Base-by-base conservation (phyloP, 495 filamentous ascomycete genomes). In the Pseudotulostoma volvatum region DNA sequence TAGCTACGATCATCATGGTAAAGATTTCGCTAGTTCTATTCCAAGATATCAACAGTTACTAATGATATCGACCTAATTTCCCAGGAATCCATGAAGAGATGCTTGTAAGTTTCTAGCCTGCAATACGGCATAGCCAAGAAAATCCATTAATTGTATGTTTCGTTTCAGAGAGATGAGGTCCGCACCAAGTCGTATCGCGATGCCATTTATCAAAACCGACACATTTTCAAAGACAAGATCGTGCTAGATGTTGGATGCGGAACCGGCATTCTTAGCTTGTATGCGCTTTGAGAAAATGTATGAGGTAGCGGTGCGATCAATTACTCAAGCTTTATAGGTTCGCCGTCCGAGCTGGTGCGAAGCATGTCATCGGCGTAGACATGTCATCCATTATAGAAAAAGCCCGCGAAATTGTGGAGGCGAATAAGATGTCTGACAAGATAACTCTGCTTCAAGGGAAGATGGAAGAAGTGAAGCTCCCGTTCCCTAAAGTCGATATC, bases 201-300 rank as follows among this genome's bases (percentile, higher is more conserved):
- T 60, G 76, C 90, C 11, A 96, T 97, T 52, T 82, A 93, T 51
- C 84, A 85, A 54, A 93, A 99, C 64, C 79, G 79, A 58, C 76
- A 93, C 58, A 73, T 99, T 34, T 95, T 99, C 74, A 87, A 84
- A 54, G 88, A 88, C 64, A 99, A 96, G 68, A 74, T 88, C 13
- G 90, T 99, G 38, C 77, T 99, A 21, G 90, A 99, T 59, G 88
- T 99, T 40, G 90, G 90, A 55, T 99, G 90, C 63, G 90, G 90
- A 54, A 96, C 90, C 19, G 76, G 76, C 50, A 84, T 84, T 53
- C 76, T 84, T 42, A 83, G 79, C 79, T 84, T 84, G 81, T 85
- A 61, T 42, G 74, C 25, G n/a, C 17, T 34, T n/a, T 18, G n/a
- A n/a, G n/a, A n/a, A n/a, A n/a, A n/a, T n/a, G 18, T 36, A 11